Conservation (phyloP, 1,284 basidiomycete species). For the Termitomyces sp. region DNA sequence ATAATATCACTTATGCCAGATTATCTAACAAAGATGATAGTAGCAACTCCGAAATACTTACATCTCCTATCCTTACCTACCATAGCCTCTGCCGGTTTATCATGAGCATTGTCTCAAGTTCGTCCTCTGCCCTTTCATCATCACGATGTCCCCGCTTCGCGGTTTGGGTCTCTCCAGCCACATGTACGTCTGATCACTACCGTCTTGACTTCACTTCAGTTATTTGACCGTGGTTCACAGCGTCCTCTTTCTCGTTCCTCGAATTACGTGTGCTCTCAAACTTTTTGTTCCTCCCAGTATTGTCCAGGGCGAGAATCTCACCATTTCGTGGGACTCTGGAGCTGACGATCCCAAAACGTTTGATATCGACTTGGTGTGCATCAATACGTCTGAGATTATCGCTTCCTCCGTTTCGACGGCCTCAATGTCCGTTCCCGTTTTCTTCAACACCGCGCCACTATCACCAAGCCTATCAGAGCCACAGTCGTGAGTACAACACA, state of each 20-base stretch:
- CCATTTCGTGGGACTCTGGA: not conserved
- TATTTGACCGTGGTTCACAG: not conserved
- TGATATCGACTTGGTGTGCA: not conserved
- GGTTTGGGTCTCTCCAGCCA: not conserved
- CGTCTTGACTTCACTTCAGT: not conserved
- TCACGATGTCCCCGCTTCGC: not conserved
- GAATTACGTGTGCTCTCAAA: not conserved
- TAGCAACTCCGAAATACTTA: too few relatives aligned
- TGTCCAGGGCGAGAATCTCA: rapidly evolving
- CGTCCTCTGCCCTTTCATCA: not conserved
- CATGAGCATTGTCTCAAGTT: not conserved
- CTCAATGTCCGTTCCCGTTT: rapidly evolving
- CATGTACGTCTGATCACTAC: not conserved
- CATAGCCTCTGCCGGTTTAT: not conserved
- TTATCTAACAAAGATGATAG: too few relatives aligned
- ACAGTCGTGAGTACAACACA: not conserved
- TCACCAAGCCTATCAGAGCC: too few relatives aligned
- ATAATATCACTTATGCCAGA: too few relatives aligned
- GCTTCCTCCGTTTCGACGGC: not conserved
- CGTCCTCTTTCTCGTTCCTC: not conserved
- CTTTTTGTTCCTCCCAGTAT: not conserved
- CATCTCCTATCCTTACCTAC: not conserved
- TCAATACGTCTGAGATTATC: rapidly evolving
- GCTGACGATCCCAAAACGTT: not conserved
- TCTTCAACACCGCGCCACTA: not conserved